Conservation (phyloP, 106 monocot species). For the Acanthochlamys bracteata region DNA sequence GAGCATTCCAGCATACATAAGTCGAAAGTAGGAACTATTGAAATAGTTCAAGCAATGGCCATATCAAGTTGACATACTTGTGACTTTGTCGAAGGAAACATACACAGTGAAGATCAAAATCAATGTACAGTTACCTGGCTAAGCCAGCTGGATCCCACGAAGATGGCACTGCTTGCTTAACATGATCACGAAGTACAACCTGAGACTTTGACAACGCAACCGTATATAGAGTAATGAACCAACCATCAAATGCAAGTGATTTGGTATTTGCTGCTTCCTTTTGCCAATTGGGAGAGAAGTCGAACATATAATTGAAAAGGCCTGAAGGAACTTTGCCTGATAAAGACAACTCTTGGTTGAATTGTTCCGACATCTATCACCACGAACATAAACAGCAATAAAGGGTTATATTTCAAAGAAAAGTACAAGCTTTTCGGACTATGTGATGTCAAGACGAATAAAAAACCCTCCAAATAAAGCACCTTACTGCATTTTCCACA, state of each 20-base stretch:
- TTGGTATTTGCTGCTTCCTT: conserved; percentile 47
- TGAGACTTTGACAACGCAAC: conserved; percentile 40
- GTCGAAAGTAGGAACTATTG: too few relatives aligned
- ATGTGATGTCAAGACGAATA: too few relatives aligned
- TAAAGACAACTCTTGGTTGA: conserved; percentile 46
- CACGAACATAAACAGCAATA: too few relatives aligned
- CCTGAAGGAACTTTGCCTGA: conserved; percentile 78
- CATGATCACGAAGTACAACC: conserved; percentile 31
- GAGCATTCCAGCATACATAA: too few relatives aligned
- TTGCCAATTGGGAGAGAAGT: conserved; percentile 61
- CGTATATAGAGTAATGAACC: conserved; percentile 59
- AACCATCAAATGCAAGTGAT: conserved; percentile 60
- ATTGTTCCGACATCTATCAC: conserved; percentile 89
- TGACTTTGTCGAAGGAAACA: too few relatives aligned
- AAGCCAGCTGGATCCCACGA: conserved; percentile 73
- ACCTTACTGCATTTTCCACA: too few relatives aligned
- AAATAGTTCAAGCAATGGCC: too few relatives aligned
- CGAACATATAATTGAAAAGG: conserved; percentile 70
- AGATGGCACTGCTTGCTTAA: conserved; percentile 61
- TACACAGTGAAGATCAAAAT: neutral
- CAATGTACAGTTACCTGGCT: conserved; percentile 26
- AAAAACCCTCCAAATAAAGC: too few relatives aligned
- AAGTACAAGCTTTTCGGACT: too few relatives aligned
- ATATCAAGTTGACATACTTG: too few relatives aligned
- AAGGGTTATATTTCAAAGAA: too few relatives aligned